Evolutionary conservation across 2,329 filamentous ascomycete genomes (phyloP).

Genomic region (Colletotrichum sp.): DNA sequence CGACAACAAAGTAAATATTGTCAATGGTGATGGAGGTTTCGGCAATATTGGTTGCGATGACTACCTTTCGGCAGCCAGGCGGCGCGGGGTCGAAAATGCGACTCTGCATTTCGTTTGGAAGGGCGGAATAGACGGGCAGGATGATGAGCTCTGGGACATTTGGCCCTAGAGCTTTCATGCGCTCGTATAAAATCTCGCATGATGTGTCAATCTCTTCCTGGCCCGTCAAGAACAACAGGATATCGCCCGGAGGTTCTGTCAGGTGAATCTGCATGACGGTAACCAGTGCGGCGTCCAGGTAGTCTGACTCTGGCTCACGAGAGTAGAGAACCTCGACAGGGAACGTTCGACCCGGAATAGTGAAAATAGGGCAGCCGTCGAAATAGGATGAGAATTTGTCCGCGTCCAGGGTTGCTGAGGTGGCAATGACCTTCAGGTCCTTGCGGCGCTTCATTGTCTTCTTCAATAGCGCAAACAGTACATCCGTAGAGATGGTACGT

Average conservation of each 20-base stretch:
- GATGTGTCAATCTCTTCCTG: slow-evolving; percentile 98
- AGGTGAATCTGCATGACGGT: slow-evolving; percentile 99
- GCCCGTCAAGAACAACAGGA: slow-evolving; percentile 94
- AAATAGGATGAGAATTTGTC: slow-evolving; percentile 98
- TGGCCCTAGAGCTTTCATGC: slow-evolving; percentile 94
- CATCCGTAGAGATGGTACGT: slow-evolving; percentile 93
- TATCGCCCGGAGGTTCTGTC: slow-evolving; percentile 90
- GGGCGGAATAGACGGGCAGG: slow-evolving; percentile 92
- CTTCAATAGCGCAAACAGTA: slow-evolving; percentile 92
- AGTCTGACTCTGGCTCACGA: slow-evolving; percentile 92
- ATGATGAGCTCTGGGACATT: slow-evolving; percentile 92
- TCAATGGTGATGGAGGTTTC: slow-evolving; percentile 99
- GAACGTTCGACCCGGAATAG: slow-evolving; percentile 92
- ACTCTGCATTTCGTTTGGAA: slow-evolving; percentile 93
- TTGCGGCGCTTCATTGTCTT: slow-evolving; percentile 86
- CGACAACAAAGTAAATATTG: slow-evolving; percentile 95
- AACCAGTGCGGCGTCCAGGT: slow-evolving; percentile 90
- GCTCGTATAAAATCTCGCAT: slow-evolving; percentile 89
- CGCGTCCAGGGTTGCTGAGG: slow-evolving; percentile 93
- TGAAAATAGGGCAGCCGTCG: slow-evolving; percentile 94
- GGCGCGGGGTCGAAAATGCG: slow-evolving; percentile 94
- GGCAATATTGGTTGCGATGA: slow-evolving; percentile 98
- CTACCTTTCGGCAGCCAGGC: slow-evolving; percentile 84
- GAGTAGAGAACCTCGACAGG: slow-evolving; percentile 97
- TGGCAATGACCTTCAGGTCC: slow-evolving; percentile 94